Evolutionary conservation across 129 eudicot genomes (phyloP), one percentile per base, ranked within the genome.

Genomic region (sunflower (Helianthus annuus)): DNA sequence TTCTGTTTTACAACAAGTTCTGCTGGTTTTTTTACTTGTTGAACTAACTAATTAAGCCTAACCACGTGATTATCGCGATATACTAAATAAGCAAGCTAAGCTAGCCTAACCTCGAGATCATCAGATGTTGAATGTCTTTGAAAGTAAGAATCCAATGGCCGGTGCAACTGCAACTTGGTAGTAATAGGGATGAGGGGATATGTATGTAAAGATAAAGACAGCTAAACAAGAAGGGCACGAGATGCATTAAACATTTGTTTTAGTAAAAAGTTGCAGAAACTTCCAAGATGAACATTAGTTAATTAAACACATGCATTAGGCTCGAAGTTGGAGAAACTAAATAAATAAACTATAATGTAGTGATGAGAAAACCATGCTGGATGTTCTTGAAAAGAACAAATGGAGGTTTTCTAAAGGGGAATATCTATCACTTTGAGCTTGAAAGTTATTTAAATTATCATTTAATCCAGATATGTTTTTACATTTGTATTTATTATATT

Each of bases 111-210:
- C 74, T 51, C 39, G 36, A 61, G 34, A 57, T 36, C 19, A 38
- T 44, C 38, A 39, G 7, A n/a, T 52, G 63, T 38, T 40, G 27
- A 10, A 53, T 69, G 52, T 38, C 3, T 69, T 62, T 53, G 7
- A 2, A 27, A 48, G 1, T 40, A 39, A 39, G 53, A 69, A 10
- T 70, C 65, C 8, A 42, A 7, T 40, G 54, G 22, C 45, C 45
- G 10, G 45, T 40, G 45, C 45, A 40, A 5, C 45, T n/a, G 52
- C 73, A 69, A 69, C 63, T 69, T 69, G 73, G 64, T n/a, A 53
- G 12, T 56, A 70, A 70, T 56, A 56, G 45, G 45, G 45, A 40
- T 40, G 45, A 40, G 9, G 1, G 45, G 45, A 40, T 40, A 40
- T 40, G 45, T 5, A 40, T 40, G 8, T 40, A 6, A 40, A 40